These are phyloP conservation scores for Aspergillus cristatus DNA, from an alignment of 495 filamentous ascomycete genomes.

Conservation along the genomic window DNA sequence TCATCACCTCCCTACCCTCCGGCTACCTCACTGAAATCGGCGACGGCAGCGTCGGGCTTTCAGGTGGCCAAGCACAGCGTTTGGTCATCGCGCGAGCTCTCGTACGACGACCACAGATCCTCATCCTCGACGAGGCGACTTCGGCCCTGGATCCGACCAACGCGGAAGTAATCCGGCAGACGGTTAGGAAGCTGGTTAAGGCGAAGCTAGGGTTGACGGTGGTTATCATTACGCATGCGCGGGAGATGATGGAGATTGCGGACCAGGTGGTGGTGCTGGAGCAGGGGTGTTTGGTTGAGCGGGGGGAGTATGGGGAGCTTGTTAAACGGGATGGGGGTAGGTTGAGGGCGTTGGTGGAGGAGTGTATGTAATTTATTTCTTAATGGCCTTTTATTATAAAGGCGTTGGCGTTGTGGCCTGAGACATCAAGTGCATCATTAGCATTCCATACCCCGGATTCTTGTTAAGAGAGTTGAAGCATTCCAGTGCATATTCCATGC, in stretches of 20 bases:
- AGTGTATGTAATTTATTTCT: conserved; percentile 1
- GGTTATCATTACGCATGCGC: conserved; percentile 67
- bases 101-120: conserved; percentile 53
- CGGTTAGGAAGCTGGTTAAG: conserved; percentile 42
- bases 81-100: conserved; percentile 77
- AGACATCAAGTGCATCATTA: too few species aligned
- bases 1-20: conserved; percentile 59
- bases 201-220: conserved; percentile 32
- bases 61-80: conserved; percentile 78
- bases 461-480: too few species aligned
- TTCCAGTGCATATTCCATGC: too few species aligned
- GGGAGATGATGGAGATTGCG: conserved; percentile 75
- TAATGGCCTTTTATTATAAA: too few species aligned
- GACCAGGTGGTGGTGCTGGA: conserved; percentile 64
- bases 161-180: conserved; percentile 56
- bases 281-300: conserved; percentile 55
- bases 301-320: conserved; percentile 52
- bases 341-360: conserved; percentile 27
- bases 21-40: conserved; percentile 73
- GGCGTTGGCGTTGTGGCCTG: too few species aligned
- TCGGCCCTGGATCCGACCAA: conserved; percentile 64
- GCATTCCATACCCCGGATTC: too few species aligned
- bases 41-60: conserved; percentile 65
- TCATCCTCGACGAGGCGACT: conserved; percentile 87
- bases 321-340: conserved; percentile 25